Base-by-base conservation (phyloP, 2,329 filamentous ascomycete species). In the Pseudocercospora eumusae region DNA sequence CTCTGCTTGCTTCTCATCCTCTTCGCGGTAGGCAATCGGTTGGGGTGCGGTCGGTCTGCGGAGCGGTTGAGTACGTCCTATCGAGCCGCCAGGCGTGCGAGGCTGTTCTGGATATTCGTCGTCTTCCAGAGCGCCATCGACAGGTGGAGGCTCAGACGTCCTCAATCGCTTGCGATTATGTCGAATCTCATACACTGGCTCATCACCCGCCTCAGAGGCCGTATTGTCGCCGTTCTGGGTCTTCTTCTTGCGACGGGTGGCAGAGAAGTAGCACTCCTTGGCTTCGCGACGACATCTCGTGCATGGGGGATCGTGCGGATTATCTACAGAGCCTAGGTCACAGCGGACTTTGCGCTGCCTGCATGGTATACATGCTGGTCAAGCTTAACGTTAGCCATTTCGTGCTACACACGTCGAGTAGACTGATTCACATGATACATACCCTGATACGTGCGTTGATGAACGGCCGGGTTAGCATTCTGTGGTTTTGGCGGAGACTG, bases 181-280 rank as follows among this genome's bases (percentile, higher is more conserved):
- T 69, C 89, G 85, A 31, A 89, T 74, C 62, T 89, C 85, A 74
- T 91, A 91, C 66, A 91, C 88, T 69, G 74, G 75, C 15, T 73
- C 71, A 15, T 80, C 78, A 31, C 73, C 71, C 47, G 79, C 78
- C 2, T 81, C 77, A 7, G 71, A 67, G 28, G 74, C 75, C 57
- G 75, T 77, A 61, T 80, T 82, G 11, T 68, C 66, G 13, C 50
- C 61, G 42, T 57, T 66, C 25, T 79, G 86, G 53, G 84, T 84
- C 82, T 95, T 96, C 74, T 92, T 87, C 86, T 98, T 98, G 74
- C 95, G 88, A 56, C 95, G 85, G 31, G 93, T 98, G 20, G 92
- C 91, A 65, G 92, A 96, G 81, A 99, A 99, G 83, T 89, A 96
- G 81, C 95, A 99, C 72, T 96, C 89, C 77, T 98, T 98, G 80